Conservation (phyloP, 345 rosid species). For the Corchorus capsularis region DNA sequence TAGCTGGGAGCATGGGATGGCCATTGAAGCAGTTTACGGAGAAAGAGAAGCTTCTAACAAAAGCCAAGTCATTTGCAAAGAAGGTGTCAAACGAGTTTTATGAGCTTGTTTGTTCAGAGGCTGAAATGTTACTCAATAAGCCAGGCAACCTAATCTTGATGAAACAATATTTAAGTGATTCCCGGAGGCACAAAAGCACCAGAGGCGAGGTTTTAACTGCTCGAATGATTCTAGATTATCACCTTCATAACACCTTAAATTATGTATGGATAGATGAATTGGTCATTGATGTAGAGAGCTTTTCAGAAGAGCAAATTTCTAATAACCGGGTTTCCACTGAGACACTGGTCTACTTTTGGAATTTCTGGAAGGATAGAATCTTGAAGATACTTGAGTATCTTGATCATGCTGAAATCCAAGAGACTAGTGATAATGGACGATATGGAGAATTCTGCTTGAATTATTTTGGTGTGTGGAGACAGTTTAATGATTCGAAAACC, state of each 20-base stretch:
- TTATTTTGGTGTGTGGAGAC: slow-evolving; percentile 48
- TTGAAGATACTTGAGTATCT: slow-evolving; percentile 28
- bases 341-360: slow-evolving; percentile 49
- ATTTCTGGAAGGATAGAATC: slow-evolving; percentile 40
- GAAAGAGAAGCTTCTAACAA: slow-evolving; percentile 36
- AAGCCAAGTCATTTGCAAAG: slow-evolving; percentile 40
- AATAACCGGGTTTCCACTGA: slow-evolving; percentile 29
- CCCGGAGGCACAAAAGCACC: slow-evolving; percentile 27
- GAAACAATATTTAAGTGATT: slow-evolving; percentile 34
- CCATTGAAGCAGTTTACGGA: slow-evolving; percentile 41
- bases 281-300: slow-evolving; percentile 18
- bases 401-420: slow-evolving; percentile 3
- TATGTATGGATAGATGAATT: slow-evolving; percentile 35
- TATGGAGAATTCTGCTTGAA: slow-evolving; percentile 46
- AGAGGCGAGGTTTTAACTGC: slow-evolving; percentile 41
- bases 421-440: neutral
- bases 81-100: slow-evolving; percentile 28
- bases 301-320: slow-evolving; percentile 21
- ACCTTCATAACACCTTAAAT: slow-evolving; percentile 22
- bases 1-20: slow-evolving; percentile 44
- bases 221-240: slow-evolving; percentile 46
- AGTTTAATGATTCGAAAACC: slow-evolving; percentile 7
- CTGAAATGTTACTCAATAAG: slow-evolving; percentile 29
- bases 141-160: slow-evolving; percentile 22
- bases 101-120: slow-evolving; percentile 32